phyloP scores from a whole-genome alignment of 371 early-diverging fungal species.

The Thermomucor indicae-seudaticae region DNA sequence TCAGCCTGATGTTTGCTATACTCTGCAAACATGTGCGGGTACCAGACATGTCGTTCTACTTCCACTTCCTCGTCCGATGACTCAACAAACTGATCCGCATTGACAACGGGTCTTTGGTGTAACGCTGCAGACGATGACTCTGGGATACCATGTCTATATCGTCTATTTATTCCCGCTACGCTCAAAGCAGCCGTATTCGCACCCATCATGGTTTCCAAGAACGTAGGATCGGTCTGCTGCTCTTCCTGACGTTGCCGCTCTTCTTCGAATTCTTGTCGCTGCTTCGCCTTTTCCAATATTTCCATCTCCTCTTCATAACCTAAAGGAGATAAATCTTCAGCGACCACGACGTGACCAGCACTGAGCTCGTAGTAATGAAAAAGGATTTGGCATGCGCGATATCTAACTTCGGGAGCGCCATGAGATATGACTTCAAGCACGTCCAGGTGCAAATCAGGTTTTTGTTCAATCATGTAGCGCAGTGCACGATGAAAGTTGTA shows the following conservation, averaged over 20 bases:
- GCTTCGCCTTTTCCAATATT: slow-evolving; percentile 17
- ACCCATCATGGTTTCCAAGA: slow-evolving; percentile 16
- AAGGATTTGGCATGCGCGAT: slow-evolving; percentile 36
- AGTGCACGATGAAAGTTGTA: slow-evolving; percentile 50
- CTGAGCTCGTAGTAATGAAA: slow-evolving; percentile 40
- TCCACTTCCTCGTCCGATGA: not conserved
- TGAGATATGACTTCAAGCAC: slow-evolving; percentile 48
- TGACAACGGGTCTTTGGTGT: not conserved
- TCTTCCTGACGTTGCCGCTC: slow-evolving; percentile 15
- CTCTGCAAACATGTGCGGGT: slow-evolving; percentile 36
- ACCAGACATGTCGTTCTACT: slow-evolving; percentile 34
- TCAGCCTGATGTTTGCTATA: slow-evolving; percentile 1
- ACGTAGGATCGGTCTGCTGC: slow-evolving; percentile 9
- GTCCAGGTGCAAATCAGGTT: slow-evolving; percentile 53
- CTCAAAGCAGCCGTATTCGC: slow-evolving; percentile 7
- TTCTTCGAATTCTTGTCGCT: slow-evolving; percentile 31
- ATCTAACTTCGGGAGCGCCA: slow-evolving; percentile 33
- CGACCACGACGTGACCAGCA: slow-evolving; percentile 49
- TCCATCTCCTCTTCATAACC: slow-evolving; percentile 25
- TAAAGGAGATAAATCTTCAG: slow-evolving; percentile 38
- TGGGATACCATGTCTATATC: slow-evolving; percentile 7
- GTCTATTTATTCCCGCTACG: slow-evolving; percentile 13
- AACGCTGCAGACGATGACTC: not conserved
- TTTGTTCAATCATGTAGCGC: slow-evolving; percentile 41
- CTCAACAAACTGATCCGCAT: no score